Evolutionary conservation across 345 rosid species (phyloP), one percentile per base, ranked within the genome.

Genomic region (Populus pruinosa): DNA sequence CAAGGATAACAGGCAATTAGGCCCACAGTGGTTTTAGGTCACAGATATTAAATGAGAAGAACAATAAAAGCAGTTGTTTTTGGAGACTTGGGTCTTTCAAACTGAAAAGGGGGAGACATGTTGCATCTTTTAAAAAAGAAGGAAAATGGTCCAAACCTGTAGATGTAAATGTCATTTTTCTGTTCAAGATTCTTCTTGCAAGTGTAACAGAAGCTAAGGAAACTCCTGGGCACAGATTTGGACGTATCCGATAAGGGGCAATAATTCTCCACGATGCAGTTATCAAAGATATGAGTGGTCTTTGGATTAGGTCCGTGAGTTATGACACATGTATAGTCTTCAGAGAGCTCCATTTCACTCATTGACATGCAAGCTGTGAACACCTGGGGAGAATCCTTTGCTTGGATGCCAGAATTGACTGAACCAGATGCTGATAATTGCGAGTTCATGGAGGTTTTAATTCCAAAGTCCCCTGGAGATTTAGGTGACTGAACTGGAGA

Each of bases 241-340:
- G 77, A 44, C 71, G 78, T 47, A 39, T 72, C 83, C 8, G 79
- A 56, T 27, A 76, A 67, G 76, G 75, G 67, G 77, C 55, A 67
- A 72, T 75, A 80, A 75, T 74, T 79, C 75, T 88, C 95, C 25
- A 94, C 85, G 73, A 94, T 77, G 80, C 91, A 90, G 86, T 93
- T 86, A 59, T 90, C 92, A 79, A 90, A 93, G 63, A 93, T 91
- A 78, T 89, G 99, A 13, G 95, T 94, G 59, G 94, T 88, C 78
- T 81, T 90, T 6, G 98, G 96, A 72, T 91, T 90, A 5, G 95
- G 89, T 20, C 97, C 98, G 71, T 87, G 92, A 56, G 89, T 86
- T 33, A 87, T 88, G 73, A 94, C 94, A 61, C 99, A 77, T 9
- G 98, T 93, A 65, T 94, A 94, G 71, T 94, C 99, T 79, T 91